Evolutionary conservation across 2,329 filamentous ascomycete species (phyloP), one percentile per base, ranked within the genome.

Genomic region (Ceratocystis harringtonii): DNA sequence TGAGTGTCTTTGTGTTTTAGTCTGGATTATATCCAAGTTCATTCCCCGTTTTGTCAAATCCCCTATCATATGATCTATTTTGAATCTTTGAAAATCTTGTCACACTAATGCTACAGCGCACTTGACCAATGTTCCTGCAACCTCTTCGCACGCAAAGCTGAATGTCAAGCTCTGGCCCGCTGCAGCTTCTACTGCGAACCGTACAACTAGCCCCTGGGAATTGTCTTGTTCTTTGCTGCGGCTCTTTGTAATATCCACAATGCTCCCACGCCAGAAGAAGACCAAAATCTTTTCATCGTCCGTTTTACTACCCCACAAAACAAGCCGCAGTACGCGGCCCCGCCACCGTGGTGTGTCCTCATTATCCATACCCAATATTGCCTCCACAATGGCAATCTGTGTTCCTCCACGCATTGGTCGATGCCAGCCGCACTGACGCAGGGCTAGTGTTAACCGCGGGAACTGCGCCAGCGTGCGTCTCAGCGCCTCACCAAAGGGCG

Each of bases 91-190:
- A 50, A 5, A 19, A 22, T 52, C 10, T 48, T 28, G 10, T 63
- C 45, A 63, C n/a, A 52, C 32, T 19, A 63, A 25, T 15, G 44
- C 45, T 12, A 52, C 10, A 10, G 43, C 52, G 44, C 41, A 61
- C 30, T 72, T 70, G 48, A 80, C 72, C 41, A 77, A 72, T 0
- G 84, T 85, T 1, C 84, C 84, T 2, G 85, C 89, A 70, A 97
- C 87, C 55, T 90, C 86, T 75, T 96, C 92, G 69, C 92, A 97
- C 73, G 89, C 88, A 61, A 92, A 84, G 68, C 85, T 89, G 28
- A 79, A 79, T 43, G 94, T 81, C 2, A 79, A 75, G 66, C 87
- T 82, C 19, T 82, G 80, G 0, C 77, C 72, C 3, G 76, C 76
- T 1, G 74, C 79, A 22, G 90, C 72, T 0, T 81, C 75, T 0